These are phyloP conservation scores for Nemania serpens DNA, from an alignment of 2,329 filamentous ascomycete species.

Conservation along the genomic window DNA sequence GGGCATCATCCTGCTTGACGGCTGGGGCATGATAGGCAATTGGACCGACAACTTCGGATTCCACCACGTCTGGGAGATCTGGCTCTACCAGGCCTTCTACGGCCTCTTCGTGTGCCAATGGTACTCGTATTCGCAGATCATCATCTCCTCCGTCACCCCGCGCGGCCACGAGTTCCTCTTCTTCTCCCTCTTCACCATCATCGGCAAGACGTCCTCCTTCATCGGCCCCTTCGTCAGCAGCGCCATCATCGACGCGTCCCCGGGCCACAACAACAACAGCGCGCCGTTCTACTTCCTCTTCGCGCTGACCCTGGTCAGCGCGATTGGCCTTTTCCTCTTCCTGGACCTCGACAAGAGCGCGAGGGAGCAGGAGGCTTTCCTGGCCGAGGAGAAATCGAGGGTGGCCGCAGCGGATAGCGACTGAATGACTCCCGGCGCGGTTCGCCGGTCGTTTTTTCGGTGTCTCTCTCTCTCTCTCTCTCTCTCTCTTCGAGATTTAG, in stretches of 20 bases:
- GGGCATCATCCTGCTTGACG: conserved; percentile 63
- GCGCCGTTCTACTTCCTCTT: conserved; percentile 71
- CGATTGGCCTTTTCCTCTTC: conserved; percentile 56
- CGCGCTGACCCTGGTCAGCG: conserved; percentile 60
- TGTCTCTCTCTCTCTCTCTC: no score
- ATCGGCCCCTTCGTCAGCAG: conserved; percentile 71
- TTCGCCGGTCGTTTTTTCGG: no score
- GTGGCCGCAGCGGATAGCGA: conserved; percentile 20
- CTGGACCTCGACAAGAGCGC: conserved; percentile 66
- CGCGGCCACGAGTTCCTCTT: conserved; percentile 72
- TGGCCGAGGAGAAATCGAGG: conserved; percentile 45
- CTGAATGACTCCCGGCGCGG: background rate
- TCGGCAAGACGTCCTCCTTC: conserved; percentile 70
- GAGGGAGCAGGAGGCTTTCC: conserved; percentile 61
- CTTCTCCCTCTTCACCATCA: conserved; percentile 70
- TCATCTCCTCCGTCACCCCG: conserved; percentile 72
- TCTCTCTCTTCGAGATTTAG: no score
- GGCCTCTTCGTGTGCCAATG: conserved; percentile 70
- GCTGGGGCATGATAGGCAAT: conserved; percentile 53
- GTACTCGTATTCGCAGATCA: conserved; percentile 73
- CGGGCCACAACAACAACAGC: conserved; percentile 58
- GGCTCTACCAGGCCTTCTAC: conserved; percentile 59
- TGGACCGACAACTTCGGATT: conserved; percentile 52
- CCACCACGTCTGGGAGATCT: conserved; percentile 52
- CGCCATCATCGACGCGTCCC: conserved; percentile 68